Evolutionary conservation across 805 yeast genomes (phyloP).

Genomic region (Candida mattraensis): DNA sequence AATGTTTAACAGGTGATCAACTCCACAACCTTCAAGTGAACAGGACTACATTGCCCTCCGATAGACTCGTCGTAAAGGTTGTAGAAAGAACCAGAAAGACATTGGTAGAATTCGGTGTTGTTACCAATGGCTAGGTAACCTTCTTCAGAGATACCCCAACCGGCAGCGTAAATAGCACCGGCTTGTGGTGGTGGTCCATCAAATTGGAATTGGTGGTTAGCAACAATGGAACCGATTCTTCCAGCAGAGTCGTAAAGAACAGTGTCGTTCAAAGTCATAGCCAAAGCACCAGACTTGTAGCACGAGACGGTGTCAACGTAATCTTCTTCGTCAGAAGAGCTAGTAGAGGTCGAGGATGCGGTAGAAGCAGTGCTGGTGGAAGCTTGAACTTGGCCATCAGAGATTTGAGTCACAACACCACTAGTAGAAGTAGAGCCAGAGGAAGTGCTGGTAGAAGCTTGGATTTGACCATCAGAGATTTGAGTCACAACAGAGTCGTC

Average conservation of each 20-base stretch:
- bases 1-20: slow-evolving; percentile 34
- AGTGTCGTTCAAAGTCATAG: slow-evolving; percentile 43
- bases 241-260: slow-evolving; percentile 46
- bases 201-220: slow-evolving; percentile 65
- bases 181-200: slow-evolving; percentile 69
- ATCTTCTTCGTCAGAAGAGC: slow-evolving; percentile 20
- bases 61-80: slow-evolving; percentile 52
- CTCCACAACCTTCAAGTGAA: slow-evolving; percentile 44
- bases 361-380: slow-evolving; percentile 38
- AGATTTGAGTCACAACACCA: slow-evolving; percentile 39
- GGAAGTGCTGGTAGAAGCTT: slow-evolving; percentile 27
- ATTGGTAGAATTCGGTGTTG: slow-evolving; percentile 49
- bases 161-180: slow-evolving; percentile 52
- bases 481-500: slow-evolving; percentile 45
- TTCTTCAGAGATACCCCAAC: slow-evolving; percentile 47
- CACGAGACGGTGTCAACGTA: slow-evolving; percentile 35
- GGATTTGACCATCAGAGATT: slow-evolving; percentile 24
- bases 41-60: slow-evolving; percentile 48
- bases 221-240: slow-evolving; percentile 59
- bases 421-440: slow-evolving; percentile 37
- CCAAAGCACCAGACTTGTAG: slow-evolving; percentile 37
- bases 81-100: slow-evolving; percentile 57
- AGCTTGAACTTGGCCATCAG: slow-evolving; percentile 38
- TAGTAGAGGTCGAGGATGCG: slow-evolving; percentile 30
- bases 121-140: slow-evolving; percentile 52